Conservation (phyloP, 139 green algal species). For the Chlorella sorokiniana region DNA sequence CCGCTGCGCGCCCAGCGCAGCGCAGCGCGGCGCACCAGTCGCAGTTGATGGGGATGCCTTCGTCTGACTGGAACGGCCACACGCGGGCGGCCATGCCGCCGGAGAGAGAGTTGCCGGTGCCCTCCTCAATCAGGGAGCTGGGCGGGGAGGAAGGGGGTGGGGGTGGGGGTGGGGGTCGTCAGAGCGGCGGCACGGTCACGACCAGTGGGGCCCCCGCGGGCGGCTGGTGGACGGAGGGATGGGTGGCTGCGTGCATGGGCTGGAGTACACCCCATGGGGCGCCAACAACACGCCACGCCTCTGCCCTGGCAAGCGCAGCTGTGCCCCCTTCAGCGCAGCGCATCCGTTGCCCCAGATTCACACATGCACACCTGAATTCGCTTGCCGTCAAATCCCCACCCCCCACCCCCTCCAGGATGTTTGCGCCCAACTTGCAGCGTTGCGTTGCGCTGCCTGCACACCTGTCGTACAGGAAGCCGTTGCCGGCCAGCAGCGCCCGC, state of each 20-base stretch:
- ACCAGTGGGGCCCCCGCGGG: too few relatives aligned
- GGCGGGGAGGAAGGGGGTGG: neutral
- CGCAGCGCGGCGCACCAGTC: neutral
- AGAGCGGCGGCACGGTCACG: neutral
- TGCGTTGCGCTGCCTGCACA: neutral
- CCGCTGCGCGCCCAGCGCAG: too few relatives aligned
- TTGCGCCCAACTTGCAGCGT: neutral
- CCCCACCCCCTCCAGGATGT: neutral
- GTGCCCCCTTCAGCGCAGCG: too few relatives aligned
- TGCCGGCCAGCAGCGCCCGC: slow-evolving; percentile 8
- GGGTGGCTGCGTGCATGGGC: too few relatives aligned
- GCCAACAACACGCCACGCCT: too few relatives aligned
- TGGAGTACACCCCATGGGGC: too few relatives aligned
- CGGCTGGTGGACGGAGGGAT: too few relatives aligned
- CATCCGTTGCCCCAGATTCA: too few relatives aligned
- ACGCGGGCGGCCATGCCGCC: slow-evolving; percentile 4
- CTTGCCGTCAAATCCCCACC: neutral
- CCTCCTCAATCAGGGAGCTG: slow-evolving; percentile 37
- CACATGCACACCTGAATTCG: too few relatives aligned
- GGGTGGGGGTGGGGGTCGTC: neutral
- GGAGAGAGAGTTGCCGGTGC: slow-evolving; percentile 3
- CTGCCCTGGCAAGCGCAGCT: too few relatives aligned
- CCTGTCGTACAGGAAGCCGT: slow-evolving; percentile 40
- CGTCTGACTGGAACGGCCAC: slow-evolving; percentile 41
- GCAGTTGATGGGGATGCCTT: slow-evolving; percentile 39